Conservation (phyloP, 768 basidiomycete genomes). For the Pleurotus sapidus region DNA sequence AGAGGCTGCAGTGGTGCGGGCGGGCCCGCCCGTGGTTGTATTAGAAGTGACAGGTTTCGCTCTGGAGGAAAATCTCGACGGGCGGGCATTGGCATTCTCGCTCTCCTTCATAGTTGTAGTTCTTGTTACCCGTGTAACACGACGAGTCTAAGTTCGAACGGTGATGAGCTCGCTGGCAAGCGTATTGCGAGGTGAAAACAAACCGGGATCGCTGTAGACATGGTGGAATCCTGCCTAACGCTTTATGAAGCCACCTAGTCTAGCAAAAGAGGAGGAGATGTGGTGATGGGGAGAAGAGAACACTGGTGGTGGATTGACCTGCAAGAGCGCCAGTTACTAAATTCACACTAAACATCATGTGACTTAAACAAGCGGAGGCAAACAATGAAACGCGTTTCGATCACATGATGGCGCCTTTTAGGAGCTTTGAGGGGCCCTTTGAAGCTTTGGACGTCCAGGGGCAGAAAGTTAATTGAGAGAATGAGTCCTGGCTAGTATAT, state of each 20-base stretch:
- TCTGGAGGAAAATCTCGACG: constrained; percentile 56
- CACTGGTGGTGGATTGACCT: background rate
- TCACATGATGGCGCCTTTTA: background rate
- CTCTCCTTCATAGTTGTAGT: constrained; percentile 52
- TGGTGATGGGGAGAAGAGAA: constrained; percentile 1
- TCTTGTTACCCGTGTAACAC: constrained; percentile 57
- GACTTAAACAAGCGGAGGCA: background rate
- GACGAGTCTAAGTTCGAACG: constrained; percentile 46
- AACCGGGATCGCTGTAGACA: constrained; percentile 7
- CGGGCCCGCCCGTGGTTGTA: constrained; percentile 26
- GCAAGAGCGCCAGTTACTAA: background rate
- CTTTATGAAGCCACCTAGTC: constrained; percentile 4
- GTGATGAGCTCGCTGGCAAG: background rate
- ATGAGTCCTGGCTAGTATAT: background rate
- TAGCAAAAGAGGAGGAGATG: background rate
- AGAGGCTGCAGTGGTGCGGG: constrained; percentile 36
- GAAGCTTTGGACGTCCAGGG: no score
- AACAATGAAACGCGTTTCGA: background rate
- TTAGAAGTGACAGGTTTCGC: constrained; percentile 52
- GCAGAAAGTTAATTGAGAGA: no score
- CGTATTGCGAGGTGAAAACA: background rate
- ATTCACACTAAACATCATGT: constrained; percentile 5
- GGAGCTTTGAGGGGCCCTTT: no score
- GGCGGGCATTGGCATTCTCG: constrained; percentile 71
- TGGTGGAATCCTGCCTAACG: constrained; percentile 7